phyloP scores from a whole-genome alignment of 139 green algal genomes.

The Tetraselmis chui region DNA sequence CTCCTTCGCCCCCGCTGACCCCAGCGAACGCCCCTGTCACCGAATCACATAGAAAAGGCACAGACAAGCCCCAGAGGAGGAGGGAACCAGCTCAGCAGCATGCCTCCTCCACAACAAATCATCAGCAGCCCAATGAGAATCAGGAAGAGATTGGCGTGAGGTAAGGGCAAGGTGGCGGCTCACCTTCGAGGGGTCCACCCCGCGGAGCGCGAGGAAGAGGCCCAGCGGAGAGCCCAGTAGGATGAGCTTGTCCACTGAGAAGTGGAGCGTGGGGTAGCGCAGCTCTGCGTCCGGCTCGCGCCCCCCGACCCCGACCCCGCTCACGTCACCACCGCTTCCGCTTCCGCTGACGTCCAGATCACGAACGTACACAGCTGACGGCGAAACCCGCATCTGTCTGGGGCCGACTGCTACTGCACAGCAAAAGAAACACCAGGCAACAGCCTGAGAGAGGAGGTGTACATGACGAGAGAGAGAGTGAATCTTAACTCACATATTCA shows the following conservation, averaged over 20 bases:
- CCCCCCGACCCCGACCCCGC: too few species aligned
- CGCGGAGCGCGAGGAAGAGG: constrained; percentile 60
- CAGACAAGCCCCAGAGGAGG: too few species aligned
- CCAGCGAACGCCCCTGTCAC: constrained; percentile 21
- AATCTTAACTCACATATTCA: too few species aligned
- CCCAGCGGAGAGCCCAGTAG: constrained; percentile 60
- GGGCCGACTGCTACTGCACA: neutral
- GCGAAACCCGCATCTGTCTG: constrained; percentile 5
- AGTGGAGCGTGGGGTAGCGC: constrained; percentile 12
- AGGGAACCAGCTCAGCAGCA: too few species aligned
- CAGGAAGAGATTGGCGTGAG: neutral
- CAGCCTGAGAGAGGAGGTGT: neutral
- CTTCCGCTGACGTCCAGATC: neutral
- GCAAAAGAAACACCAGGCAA: neutral
- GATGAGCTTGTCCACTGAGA: constrained; percentile 58
- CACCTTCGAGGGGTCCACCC: constrained; percentile 24
- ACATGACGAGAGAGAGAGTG: too few species aligned
- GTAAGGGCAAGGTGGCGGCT: neutral
- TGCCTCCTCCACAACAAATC: neutral
- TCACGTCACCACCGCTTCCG: neutral
- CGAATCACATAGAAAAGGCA: too few species aligned
- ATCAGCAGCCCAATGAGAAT: neutral
- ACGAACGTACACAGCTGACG: constrained; percentile 1
- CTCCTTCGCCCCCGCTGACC: constrained; percentile 16
- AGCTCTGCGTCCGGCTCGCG: neutral